Percentiles rank a stretch among this genome's conserved stretches.
phyloP scores from a whole-genome alignment of 2,329 filamentous ascomycete genomes.

The Aphanocladium album region DNA sequence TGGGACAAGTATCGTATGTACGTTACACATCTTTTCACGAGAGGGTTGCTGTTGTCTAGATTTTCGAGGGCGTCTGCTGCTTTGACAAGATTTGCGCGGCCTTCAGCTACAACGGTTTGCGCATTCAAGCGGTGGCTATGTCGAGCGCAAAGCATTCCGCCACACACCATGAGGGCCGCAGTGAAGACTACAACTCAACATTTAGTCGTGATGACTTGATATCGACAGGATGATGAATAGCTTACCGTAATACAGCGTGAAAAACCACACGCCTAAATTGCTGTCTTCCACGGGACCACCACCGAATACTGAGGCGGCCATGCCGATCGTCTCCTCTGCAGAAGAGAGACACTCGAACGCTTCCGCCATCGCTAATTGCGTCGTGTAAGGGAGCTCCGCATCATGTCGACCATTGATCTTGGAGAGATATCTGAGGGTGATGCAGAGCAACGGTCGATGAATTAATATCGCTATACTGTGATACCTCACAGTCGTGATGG shows the following conservation, averaged over 20 bases:
- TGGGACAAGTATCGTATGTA: conserved; percentile 11
- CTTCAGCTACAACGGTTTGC: neutral
- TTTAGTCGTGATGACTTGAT: neutral
- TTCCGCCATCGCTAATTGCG: conserved; percentile 17
- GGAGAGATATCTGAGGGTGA: conserved; percentile 8
- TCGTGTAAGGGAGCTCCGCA: conserved; percentile 17
- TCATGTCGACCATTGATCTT: neutral
- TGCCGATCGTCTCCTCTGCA: conserved; percentile 20
- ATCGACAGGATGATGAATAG: neutral
- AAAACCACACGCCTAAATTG: conserved; percentile 28
- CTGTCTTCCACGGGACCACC: conserved; percentile 8
- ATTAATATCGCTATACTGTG: conserved; percentile 28
- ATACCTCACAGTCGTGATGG: conserved; percentile 33
- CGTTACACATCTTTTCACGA: conserved; percentile 8
- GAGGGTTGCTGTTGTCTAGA: conserved; percentile 1
- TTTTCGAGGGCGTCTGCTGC: conserved; percentile 10
- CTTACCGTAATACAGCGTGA: conserved; percentile 27
- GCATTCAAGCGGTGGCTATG: neutral
- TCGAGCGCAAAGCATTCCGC: conserved; percentile 7
- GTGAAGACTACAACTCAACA: conserved; percentile 3
- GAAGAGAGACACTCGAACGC: conserved; percentile 19
- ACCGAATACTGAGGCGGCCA: conserved; percentile 16
- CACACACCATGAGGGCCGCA: conserved; percentile 6
- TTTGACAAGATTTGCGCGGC: neutral
- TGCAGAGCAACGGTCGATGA: conserved; percentile 23